Percentiles rank a stretch among this genome's conserved stretches.
Conservation (phyloP, 139 green algal species). For the Coelastrella sp. region DNA sequence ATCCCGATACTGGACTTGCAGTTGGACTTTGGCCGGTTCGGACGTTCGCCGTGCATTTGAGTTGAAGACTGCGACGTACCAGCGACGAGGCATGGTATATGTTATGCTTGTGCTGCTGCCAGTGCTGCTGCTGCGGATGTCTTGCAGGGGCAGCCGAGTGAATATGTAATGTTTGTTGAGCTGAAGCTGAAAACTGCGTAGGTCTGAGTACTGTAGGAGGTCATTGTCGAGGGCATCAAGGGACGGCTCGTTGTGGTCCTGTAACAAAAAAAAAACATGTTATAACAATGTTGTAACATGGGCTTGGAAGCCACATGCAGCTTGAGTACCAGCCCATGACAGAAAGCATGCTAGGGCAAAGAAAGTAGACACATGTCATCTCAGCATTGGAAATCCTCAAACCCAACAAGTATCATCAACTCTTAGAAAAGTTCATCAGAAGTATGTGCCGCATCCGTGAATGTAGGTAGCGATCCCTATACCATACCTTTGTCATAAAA, state of each 20-base stretch:
- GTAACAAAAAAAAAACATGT: not conserved
- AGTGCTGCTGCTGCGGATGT: not conserved
- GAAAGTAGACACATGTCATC: not conserved
- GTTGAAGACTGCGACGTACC: conserved; percentile 49
- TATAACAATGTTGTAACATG: not conserved
- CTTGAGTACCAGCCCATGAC: too few species aligned
- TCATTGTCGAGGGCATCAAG: conserved; percentile 13
- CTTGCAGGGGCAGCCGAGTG: not conserved
- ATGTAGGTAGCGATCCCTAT: too few species aligned
- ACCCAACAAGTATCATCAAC: too few species aligned
- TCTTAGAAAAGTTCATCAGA: too few species aligned
- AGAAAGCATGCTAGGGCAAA: too few species aligned
- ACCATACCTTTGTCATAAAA: conserved; percentile 27
- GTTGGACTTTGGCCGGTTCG: not conserved
- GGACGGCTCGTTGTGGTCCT: conserved; percentile 33
- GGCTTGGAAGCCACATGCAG: not conserved
- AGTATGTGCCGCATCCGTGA: too few species aligned
- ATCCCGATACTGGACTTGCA: conserved; percentile 25
- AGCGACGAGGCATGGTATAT: conserved; percentile 17
- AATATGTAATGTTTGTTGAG: conserved; percentile 27
- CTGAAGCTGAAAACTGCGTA: conserved; percentile 44
- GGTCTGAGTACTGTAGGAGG: conserved; percentile 27
- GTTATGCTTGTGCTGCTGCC: not conserved
- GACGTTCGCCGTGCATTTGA: conserved; percentile 3
- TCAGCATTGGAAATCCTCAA: too few species aligned